A percentile compares a stretch with the other conserved stretches of the same genome.
phyloP scores from a whole-genome alignment of 306 rosid species.

The Spatholobus suberectus region DNA sequence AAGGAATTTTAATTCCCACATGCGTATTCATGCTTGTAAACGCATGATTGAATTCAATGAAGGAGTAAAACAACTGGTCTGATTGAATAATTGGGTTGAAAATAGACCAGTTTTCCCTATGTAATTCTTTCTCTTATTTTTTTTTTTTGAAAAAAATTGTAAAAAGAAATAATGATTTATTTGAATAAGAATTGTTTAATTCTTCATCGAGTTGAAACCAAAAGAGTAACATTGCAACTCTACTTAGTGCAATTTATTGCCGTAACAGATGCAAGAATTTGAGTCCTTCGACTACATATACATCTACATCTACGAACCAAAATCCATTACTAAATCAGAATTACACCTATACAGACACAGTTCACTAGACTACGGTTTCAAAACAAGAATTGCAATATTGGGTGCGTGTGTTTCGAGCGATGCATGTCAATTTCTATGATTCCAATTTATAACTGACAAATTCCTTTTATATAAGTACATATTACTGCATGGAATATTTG shows the following conservation, averaged over 20 bases:
- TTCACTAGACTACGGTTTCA: too few species aligned
- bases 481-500: background rate
- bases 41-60: slow-evolving; percentile 26
- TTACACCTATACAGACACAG: too few species aligned
- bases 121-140: background rate
- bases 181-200: background rate
- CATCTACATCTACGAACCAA: too few species aligned
- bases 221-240: background rate
- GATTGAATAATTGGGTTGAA: background rate
- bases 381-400: too few species aligned
- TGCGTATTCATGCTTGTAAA: background rate
- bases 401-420: background rate
- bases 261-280: too few species aligned
- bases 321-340: too few species aligned
- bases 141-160: background rate
- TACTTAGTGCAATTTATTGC: background rate
- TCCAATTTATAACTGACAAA: background rate
- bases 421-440: background rate
- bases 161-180: background rate
- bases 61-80: background rate
- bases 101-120: background rate
- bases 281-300: too few species aligned
- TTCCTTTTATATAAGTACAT: background rate
- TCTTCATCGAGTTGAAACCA: background rate
- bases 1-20: slow-evolving; percentile 23